A percentile compares a stretch with the other conserved stretches of the same genome.
Conservation (phyloP, 495 filamentous ascomycete species). For the Neurospora hispaniola region DNA sequence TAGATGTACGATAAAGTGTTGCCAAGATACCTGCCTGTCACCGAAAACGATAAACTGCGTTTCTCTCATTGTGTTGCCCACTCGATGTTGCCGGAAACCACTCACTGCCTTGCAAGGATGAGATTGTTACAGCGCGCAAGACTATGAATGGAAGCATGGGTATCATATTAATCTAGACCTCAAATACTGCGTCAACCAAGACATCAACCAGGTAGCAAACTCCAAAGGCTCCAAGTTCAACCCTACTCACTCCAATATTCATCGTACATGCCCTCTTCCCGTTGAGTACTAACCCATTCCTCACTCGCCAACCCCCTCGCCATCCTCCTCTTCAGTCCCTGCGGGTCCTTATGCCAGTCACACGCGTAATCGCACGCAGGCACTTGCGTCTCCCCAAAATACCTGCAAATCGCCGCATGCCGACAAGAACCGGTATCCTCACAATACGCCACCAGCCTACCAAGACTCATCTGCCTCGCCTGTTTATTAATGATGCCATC, state of each 20-base stretch:
- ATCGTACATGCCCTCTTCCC: conserved; percentile 46
- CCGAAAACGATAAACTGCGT: neutral
- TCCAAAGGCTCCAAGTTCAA: neutral
- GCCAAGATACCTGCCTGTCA: neutral
- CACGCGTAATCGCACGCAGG: conserved; percentile 74
- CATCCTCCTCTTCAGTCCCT: conserved; percentile 53
- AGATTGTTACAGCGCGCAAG: neutral
- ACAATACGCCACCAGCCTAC: conserved; percentile 65
- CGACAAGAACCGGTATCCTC: conserved; percentile 63
- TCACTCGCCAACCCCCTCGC: conserved; percentile 51
- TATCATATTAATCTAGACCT: neutral
- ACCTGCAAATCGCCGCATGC: conserved; percentile 64
- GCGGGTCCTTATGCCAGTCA: conserved; percentile 74
- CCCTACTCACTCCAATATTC: conserved; percentile 23
- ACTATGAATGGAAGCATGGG: neutral
- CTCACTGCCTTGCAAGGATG: neutral
- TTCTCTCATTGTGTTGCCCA: neutral
- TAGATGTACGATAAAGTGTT: neutral
- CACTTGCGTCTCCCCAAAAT: conserved; percentile 62
- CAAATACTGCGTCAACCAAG: neutral
- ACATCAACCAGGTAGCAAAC: neutral
- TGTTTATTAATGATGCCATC: conserved; percentile 8
- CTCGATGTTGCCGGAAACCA: neutral
- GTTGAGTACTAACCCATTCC: conserved; percentile 65
- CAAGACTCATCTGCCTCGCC: conserved; percentile 36